These are phyloP conservation scores for Desmodesmus armatus DNA, from an alignment of 139 green algal species.

Conservation along the genomic window DNA sequence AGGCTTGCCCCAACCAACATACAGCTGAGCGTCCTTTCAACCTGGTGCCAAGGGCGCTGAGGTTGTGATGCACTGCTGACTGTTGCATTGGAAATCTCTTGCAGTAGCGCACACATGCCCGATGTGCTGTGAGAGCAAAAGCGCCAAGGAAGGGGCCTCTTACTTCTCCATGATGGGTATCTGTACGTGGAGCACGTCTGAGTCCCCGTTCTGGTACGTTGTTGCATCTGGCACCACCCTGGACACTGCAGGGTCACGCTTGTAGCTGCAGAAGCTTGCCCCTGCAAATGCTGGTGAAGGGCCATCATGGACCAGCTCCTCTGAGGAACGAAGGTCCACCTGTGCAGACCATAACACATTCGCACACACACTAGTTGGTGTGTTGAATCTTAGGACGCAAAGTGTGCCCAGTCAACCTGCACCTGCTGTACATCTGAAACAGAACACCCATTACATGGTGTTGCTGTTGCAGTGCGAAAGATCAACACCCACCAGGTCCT, in stretches of 20 bases:
- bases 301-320: conserved; percentile 19
- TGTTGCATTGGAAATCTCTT: too few species aligned
- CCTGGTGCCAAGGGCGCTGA: too few species aligned
- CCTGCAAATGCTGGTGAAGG: conserved; percentile 2
- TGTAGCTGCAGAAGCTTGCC: conserved; percentile 30
- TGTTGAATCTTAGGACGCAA: too few species aligned
- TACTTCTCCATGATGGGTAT: conserved; percentile 42
- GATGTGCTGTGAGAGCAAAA: not conserved
- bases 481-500: conserved; percentile 31
- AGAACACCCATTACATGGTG: not conserved
- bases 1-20: too few species aligned
- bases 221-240: conserved; percentile 36
- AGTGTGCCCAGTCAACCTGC: too few species aligned
- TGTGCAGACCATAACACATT: not conserved
- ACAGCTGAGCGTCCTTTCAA: too few species aligned
- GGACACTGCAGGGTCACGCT: conserved; percentile 21
- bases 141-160: not conserved
- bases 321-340: conserved; percentile 13
- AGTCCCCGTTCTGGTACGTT: conserved; percentile 1
- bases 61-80: too few species aligned
- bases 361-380: too few species aligned
- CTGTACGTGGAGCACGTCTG: conserved; percentile 6
- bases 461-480: not conserved
- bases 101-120: too few species aligned
- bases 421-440: not conserved